These are phyloP conservation scores for Sporothrix luriei DNA, from an alignment of 2,329 filamentous ascomycete genomes.

Conservation along the genomic window DNA sequence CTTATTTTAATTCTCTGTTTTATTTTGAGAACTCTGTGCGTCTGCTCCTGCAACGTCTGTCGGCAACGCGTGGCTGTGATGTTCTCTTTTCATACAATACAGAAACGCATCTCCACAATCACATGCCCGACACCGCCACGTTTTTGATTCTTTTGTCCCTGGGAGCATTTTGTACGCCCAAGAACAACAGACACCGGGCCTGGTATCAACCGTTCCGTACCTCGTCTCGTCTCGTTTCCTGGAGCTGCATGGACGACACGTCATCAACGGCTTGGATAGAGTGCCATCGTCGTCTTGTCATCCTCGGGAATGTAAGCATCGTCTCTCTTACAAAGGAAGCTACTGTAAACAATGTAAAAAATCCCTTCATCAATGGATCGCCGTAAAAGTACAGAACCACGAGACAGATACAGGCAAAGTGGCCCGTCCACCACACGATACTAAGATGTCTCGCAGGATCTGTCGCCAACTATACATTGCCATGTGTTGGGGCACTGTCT, in stretches of 20 bases:
- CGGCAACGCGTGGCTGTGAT: neutral
- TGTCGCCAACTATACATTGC: neutral
- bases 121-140: slow-evolving; percentile 22
- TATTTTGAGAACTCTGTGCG: neutral
- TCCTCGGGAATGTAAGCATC: neutral
- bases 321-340: neutral
- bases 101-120: slow-evolving; percentile 8
- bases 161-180: too few relatives aligned
- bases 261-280: neutral
- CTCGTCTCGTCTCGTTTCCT: neutral
- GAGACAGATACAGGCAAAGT: neutral
- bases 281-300: too few relatives aligned
- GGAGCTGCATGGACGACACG: neutral
- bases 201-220: too few relatives aligned
- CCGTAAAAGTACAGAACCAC: neutral
- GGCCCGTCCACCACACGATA: neutral
- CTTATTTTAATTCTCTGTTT: neutral
- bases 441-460: neutral
- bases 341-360: neutral
- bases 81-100: neutral
- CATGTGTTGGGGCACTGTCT: neutral
- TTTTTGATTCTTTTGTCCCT: neutral
- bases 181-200: neutral
- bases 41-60: neutral
- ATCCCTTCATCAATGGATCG: neutral